Evolutionary conservation across 768 basidiomycete species (phyloP).

Genomic region (Macrolepiota albuminosa): DNA sequence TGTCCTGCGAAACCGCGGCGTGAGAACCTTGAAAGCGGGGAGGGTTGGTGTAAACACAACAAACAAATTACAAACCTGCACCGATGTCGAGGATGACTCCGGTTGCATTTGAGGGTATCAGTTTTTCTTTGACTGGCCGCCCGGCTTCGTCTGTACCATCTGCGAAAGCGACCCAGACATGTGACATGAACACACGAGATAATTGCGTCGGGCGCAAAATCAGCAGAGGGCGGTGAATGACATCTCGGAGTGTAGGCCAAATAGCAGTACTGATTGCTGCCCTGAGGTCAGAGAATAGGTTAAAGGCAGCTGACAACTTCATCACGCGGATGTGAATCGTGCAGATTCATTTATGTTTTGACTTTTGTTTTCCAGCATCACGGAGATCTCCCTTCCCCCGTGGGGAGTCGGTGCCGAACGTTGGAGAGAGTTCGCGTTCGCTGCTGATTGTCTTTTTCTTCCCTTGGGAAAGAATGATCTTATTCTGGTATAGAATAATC

Average conservation of each 20-base stretch:
- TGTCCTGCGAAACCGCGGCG: conserved; percentile 34
- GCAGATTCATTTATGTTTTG: not conserved
- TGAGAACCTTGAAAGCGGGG: conserved; percentile 10
- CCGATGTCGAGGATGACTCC: conserved; percentile 57
- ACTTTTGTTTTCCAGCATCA: not conserved
- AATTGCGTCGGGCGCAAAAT: conserved; percentile 25
- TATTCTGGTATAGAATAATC: too few species aligned
- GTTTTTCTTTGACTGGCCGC: conserved; percentile 31
- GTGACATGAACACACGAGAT: conserved; percentile 37
- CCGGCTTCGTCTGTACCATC: conserved; percentile 38
- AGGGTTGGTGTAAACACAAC: not conserved
- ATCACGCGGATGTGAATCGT: conserved; percentile 20
- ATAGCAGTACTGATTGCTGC: conserved; percentile 31
- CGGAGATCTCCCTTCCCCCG: not conserved
- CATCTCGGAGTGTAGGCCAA: conserved; percentile 39
- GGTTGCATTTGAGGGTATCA: conserved; percentile 39
- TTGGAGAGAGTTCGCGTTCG: too few species aligned
- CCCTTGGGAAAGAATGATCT: too few species aligned
- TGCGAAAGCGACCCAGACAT: conserved; percentile 49
- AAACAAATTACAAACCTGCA: not conserved
- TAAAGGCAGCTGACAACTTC: conserved; percentile 40
- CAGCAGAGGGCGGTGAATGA: conserved; percentile 37
- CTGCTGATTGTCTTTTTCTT: too few species aligned
- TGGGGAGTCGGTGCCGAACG: too few species aligned
- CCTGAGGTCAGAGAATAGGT: conserved; percentile 38